Percentiles rank a stretch among this genome's conserved stretches.
phyloP scores from a whole-genome alignment of 106 monocot species.

The Apostasia shenzhenica region DNA sequence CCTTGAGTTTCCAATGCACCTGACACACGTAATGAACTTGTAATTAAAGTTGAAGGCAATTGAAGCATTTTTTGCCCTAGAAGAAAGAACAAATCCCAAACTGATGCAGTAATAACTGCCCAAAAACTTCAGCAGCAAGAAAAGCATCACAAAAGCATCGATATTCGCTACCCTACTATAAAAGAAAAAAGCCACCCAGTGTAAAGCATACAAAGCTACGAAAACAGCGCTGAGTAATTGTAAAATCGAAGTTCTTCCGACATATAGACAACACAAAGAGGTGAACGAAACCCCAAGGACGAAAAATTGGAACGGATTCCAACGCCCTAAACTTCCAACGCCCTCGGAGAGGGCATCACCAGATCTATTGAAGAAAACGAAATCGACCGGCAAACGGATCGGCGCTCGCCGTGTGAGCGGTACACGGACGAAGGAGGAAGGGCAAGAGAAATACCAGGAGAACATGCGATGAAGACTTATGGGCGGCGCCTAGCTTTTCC shows the following conservation, averaged over 20 bases:
- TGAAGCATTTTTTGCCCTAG: background rate
- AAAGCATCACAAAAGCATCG: too few species aligned
- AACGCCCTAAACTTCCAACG: conserved; percentile 1
- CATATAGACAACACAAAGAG: too few species aligned
- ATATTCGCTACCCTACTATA: too few species aligned
- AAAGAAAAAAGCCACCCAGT: too few species aligned
- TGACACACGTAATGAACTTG: background rate
- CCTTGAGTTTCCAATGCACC: background rate
- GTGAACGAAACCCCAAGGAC: background rate
- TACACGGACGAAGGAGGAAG: background rate
- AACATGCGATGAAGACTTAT: background rate
- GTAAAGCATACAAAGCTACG: too few species aligned
- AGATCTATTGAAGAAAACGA: too few species aligned
- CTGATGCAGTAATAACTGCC: too few species aligned
- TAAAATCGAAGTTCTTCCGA: too few species aligned
- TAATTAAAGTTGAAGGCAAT: background rate
- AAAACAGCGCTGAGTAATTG: too few species aligned
- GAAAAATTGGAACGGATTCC: background rate
- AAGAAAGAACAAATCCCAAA: background rate
- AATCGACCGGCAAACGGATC: too few species aligned
- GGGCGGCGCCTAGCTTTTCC: background rate
- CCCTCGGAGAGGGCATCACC: background rate
- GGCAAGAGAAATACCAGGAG: background rate
- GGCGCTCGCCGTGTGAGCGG: too few species aligned
- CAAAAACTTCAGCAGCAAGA: too few species aligned